A percentile compares a stretch with the other conserved stretches of the same genome.
These are phyloP conservation scores for Fusarium dlaminii DNA, from an alignment of 2,329 filamentous ascomycete genomes.

Conservation along the genomic window DNA sequence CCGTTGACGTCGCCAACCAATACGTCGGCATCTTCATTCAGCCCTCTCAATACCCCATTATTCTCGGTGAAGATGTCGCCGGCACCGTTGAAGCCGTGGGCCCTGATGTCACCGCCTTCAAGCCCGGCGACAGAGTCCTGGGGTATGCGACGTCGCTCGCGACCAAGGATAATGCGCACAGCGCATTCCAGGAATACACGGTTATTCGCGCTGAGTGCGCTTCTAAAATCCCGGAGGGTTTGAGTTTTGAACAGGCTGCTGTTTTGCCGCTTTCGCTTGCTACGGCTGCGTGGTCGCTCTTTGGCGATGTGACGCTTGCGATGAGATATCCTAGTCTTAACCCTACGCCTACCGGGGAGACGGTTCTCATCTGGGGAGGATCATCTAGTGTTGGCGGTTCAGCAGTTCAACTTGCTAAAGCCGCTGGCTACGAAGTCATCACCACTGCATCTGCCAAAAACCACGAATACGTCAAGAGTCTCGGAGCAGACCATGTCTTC, in stretches of 20 bases:
- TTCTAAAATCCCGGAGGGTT: conserved; percentile 28
- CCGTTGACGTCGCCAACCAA: conserved; percentile 42
- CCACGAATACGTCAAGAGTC: conserved; percentile 52
- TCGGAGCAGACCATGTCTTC: conserved; percentile 56
- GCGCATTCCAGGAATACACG: conserved; percentile 30
- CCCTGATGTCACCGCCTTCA: conserved; percentile 30
- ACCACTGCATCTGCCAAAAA: conserved; percentile 55
- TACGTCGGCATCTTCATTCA: conserved; percentile 11
- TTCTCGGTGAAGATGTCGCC: conserved; percentile 47
- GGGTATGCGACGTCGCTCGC: conserved; percentile 45
- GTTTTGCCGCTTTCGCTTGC: conserved; percentile 35
- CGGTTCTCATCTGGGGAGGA: conserved; percentile 57
- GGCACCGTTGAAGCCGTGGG: conserved; percentile 48
- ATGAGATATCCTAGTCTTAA: conserved; percentile 11
- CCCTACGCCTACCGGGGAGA: not conserved
- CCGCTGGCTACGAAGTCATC: conserved; percentile 57
- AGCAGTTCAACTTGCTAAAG: conserved; percentile 56
- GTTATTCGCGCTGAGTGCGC: conserved; percentile 16
- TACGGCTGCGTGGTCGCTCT: conserved; percentile 36
- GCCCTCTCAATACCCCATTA: conserved; percentile 11
- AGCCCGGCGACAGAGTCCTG: conserved; percentile 33
- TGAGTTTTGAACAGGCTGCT: conserved; percentile 33
- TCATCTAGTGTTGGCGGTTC: conserved; percentile 56
- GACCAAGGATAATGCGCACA: conserved; percentile 39
- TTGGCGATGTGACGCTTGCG: conserved; percentile 17